Percentiles rank a stretch among this genome's conserved stretches.
Evolutionary conservation across 352 stramenopile species (phyloP).

Genomic region (Phytophthora megakarya): DNA sequence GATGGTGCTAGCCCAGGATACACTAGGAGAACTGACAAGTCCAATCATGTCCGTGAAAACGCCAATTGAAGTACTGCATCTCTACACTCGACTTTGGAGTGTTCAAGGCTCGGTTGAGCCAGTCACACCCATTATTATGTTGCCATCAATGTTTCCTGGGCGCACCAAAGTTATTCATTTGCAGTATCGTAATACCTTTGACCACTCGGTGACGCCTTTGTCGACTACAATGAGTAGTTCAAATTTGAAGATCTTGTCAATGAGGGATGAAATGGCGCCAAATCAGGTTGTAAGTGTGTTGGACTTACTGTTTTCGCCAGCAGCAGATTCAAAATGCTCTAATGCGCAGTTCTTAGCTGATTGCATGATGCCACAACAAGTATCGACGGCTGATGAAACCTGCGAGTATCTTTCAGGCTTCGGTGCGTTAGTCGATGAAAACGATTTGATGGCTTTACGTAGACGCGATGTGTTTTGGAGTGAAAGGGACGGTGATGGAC

Average conservation of each 20-base stretch:
- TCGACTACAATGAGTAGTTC: slow-evolving; percentile 19
- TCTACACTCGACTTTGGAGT: slow-evolving; percentile 37
- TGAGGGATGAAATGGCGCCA: slow-evolving; percentile 19
- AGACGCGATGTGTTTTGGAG: slow-evolving; percentile 43
- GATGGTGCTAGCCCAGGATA: slow-evolving; percentile 29
- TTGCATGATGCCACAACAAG: slow-evolving; percentile 36
- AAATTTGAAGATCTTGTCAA: slow-evolving; percentile 31
- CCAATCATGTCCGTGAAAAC: slow-evolving; percentile 48
- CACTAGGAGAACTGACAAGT: slow-evolving; percentile 31
- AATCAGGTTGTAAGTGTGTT: slow-evolving; percentile 31
- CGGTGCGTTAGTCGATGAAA: slow-evolving; percentile 35
- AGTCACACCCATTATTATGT: slow-evolving; percentile 26
- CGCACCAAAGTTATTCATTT: slow-evolving; percentile 37
- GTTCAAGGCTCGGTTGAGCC: slow-evolving; percentile 43
- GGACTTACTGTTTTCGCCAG: slow-evolving; percentile 42
- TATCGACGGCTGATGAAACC: slow-evolving; percentile 13
- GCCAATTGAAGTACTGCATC: slow-evolving; percentile 42
- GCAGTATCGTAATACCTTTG: slow-evolving; percentile 50
- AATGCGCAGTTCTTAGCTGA: slow-evolving; percentile 40
- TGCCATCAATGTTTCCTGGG: slow-evolving; percentile 49
- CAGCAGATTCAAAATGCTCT: slow-evolving; percentile 33
- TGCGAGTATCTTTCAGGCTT: slow-evolving; percentile 44
- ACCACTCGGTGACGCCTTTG: slow-evolving; percentile 36
- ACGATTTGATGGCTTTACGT: slow-evolving; percentile 41
- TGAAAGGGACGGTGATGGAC: not conserved